A percentile compares a stretch with the other conserved stretches of the same genome.
phyloP scores from a whole-genome alignment of 257 asterid species.

The Solanum virginianum region DNA sequence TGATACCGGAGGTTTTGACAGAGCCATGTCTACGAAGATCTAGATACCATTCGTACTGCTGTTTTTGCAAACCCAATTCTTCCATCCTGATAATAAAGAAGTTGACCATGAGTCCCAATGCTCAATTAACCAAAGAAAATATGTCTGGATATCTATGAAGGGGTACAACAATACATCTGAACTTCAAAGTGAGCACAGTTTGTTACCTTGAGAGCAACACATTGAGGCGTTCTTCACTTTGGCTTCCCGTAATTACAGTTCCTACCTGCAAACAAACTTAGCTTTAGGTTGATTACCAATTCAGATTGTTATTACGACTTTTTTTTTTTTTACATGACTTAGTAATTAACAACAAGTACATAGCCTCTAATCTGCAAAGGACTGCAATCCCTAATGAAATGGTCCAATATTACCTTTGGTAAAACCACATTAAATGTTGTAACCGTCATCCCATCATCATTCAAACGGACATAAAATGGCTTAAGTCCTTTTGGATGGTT shows the following conservation, averaged over 20 bases:
- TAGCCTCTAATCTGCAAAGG: not conserved
- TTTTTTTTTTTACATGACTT: not conserved
- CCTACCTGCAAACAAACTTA: conserved; percentile 42
- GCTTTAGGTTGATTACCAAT: not conserved
- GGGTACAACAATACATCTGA: not conserved
- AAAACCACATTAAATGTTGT: conserved; percentile 66
- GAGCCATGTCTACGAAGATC: conserved; percentile 73
- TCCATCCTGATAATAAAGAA: conserved; percentile 33
- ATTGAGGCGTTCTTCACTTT: conserved; percentile 63
- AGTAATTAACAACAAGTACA: not conserved
- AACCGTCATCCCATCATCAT: conserved; percentile 60
- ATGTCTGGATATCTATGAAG: not conserved
- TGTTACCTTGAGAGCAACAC: conserved; percentile 46
- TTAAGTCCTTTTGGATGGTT: conserved; percentile 53
- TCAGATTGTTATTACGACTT: not conserved
- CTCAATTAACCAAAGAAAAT: not conserved
- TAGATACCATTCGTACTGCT: conserved; percentile 71
- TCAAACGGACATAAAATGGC: conserved; percentile 56
- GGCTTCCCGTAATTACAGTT: conserved; percentile 65
- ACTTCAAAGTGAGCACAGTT: not conserved
- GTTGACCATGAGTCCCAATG: not conserved
- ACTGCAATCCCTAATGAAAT: not conserved
- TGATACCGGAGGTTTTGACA: conserved; percentile 53
- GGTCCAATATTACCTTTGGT: conserved; percentile 43
- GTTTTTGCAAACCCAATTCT: conserved; percentile 40